Conservation (phyloP, 2,329 filamentous ascomycete genomes). For the Microdochium bolleyi region DNA sequence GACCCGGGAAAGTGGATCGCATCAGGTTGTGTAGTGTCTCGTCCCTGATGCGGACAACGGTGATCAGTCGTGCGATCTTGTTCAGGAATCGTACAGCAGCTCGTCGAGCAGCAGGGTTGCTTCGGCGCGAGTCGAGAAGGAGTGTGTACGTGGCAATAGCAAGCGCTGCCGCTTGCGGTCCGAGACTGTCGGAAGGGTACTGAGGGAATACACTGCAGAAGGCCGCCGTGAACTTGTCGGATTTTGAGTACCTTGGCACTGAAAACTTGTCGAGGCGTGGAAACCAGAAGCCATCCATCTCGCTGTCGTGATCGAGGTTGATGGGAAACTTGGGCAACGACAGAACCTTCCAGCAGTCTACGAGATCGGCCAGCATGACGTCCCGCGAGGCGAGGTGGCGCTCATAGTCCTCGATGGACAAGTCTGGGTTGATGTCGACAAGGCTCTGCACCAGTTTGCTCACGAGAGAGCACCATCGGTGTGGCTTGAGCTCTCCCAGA, state of each 20-base stretch:
- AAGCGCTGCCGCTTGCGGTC: conserved; percentile 18
- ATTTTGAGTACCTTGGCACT: conserved; percentile 8
- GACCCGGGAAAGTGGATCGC: conserved; percentile 7
- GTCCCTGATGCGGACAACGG: conserved; percentile 9
- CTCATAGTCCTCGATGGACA: conserved; percentile 16
- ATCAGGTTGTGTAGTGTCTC: conserved; percentile 7
- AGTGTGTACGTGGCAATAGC: conserved; percentile 29
- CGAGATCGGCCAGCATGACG: conserved; percentile 26
- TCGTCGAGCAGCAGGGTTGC: conserved; percentile 8
- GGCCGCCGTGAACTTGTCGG: conserved; percentile 16
- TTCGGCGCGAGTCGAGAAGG: conserved; percentile 21
- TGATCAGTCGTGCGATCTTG: conserved; percentile 15
- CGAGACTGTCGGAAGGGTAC: conserved; percentile 14
- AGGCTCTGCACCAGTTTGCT: conserved; percentile 24
- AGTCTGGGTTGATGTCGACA: conserved; percentile 14
- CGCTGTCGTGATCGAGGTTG: conserved; percentile 5
- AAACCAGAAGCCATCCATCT: conserved; percentile 19
- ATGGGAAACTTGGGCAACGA: conserved; percentile 16
- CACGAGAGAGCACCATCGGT: conserved; percentile 23
- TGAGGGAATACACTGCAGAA: conserved; percentile 26
- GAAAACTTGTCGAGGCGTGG: conserved; percentile 13
- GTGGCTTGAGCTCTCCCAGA: conserved; percentile 21
- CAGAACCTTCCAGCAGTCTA: conserved; percentile 31
- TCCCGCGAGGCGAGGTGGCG: conserved; percentile 18
- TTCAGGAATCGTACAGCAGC: conserved; percentile 15